Evolutionary conservation across 1,139 yeast genomes (phyloP).

Genomic region (Geotrichum bryndzae): DNA sequence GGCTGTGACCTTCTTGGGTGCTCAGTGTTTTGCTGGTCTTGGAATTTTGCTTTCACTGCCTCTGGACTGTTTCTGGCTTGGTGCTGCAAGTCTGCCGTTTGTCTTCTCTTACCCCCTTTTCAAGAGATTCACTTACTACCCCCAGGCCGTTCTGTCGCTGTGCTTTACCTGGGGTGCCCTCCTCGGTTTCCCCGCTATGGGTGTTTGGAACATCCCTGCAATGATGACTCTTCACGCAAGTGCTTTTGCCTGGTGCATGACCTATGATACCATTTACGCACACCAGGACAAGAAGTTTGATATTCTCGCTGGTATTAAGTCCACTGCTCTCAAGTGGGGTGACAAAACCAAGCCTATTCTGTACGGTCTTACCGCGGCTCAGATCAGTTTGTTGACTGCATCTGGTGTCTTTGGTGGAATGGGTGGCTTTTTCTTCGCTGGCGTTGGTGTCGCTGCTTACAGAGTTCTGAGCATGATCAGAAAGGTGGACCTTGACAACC

Average conservation of each 20-base stretch:
- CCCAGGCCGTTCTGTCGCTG: slow-evolving; percentile 74
- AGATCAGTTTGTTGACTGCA: slow-evolving; percentile 54
- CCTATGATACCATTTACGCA: slow-evolving; percentile 93
- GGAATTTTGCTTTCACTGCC: slow-evolving; percentile 71
- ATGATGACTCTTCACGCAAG: slow-evolving; percentile 75
- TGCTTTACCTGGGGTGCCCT: slow-evolving; percentile 96
- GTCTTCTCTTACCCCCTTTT: slow-evolving; percentile 87
- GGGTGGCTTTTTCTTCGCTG: slow-evolving; percentile 76
- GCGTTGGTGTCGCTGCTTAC: slow-evolving; percentile 61
- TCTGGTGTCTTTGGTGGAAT: slow-evolving; percentile 78
- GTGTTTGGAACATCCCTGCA: slow-evolving; percentile 62
- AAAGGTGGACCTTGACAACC: slow-evolving; percentile 70
- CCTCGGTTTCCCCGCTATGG: slow-evolving; percentile 94
- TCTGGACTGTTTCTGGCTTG: slow-evolving; percentile 71
- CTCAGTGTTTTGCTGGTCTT: slow-evolving; percentile 71
- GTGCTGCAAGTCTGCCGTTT: slow-evolving; percentile 72
- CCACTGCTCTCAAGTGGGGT: slow-evolving; percentile 95
- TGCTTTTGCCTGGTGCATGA: slow-evolving; percentile 87
- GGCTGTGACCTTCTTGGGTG: slow-evolving; percentile 70
- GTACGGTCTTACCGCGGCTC: slow-evolving; percentile 57
- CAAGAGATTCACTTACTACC: slow-evolving; percentile 90
- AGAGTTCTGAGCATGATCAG: slow-evolving; percentile 62
- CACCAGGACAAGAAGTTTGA: slow-evolving; percentile 94
- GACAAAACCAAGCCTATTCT: slow-evolving; percentile 64
- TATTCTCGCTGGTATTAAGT: slow-evolving; percentile 80